Base-by-base conservation (phyloP, 176 grass and related monocot genomes). In the Oryza longistaminata region DNA sequence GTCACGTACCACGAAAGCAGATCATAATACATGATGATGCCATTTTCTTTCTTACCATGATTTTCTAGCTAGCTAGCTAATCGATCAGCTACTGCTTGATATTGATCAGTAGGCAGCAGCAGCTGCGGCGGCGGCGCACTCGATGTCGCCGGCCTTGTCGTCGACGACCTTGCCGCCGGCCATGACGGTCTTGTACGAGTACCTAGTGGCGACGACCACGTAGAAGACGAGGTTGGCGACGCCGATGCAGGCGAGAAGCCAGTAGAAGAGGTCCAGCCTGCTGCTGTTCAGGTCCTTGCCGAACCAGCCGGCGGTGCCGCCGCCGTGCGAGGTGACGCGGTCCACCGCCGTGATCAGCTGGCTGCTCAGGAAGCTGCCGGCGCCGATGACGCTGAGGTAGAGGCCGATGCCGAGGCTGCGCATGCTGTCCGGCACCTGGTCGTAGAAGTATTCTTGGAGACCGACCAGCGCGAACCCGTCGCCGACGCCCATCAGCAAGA, bases 391-490 rank as follows among this genome's bases (percentile, higher is more conserved):
- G 67, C 92, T 93, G 2, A 94, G 78, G 87, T 97, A 97, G 1
- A 97, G 70, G 12, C 84, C 92, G 21, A 97, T 93, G 17, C 95
- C 95, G 3, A 94, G 70, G 42, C 95, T 97, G 77, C 95, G 85
- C 95, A 97, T 97, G 17, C 44, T 87, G 46, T 94, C 95, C 0
- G 95, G 95, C 16, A 94, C 90, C 88, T 97, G 95, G 15, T 90
- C 88, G 78, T 97, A 97, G 81, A 97, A 97, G 75, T 97, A 97
- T 75, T 97, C 95, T 70, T 97, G 95, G 4, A 97, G 85, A 0
- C 95, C 95, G 0, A 97, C 95, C 8, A 97, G 64, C 15, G 92
- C 85, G 78, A 97, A 94, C 22, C 95, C 95, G 16, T 97, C 95
- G 2, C 75, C 92, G 0, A 94, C 66, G 1, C 92, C 95, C 66